Conservation (phyloP, 176 grass and related monocot genomes). For the bread wheat (Triticum aestivum) region IWGSC_CS_RefSeq_v2.1 NC_057808.1:543248881-543249380, state of each 20-base stretch:
- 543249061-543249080: constrained; percentile 42
- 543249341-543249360: not conserved
- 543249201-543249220: not conserved
- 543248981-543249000: constrained; percentile 23
- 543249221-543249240: not conserved
- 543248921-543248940: constrained; percentile 17
- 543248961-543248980: not conserved
- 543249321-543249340: not conserved
- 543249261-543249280: not conserved
- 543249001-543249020: not conserved
- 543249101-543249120: not conserved
- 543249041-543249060: constrained; percentile 35
- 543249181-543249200: not conserved
- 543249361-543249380: not conserved
- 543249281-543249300: not conserved
- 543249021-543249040: constrained; percentile 3
- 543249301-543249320: not conserved
- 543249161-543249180: not conserved
- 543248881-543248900: constrained; percentile 38
- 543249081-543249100: constrained; percentile 24
- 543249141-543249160: not conserved
- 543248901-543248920: constrained; percentile 48
- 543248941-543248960: constrained; percentile 27
- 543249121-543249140: not conserved
- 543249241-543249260: not conserved